Evolutionary conservation across 2,329 filamentous ascomycete genomes (phyloP), one percentile per base, ranked within the genome.

Genomic region (Colletotrichum agaves): DNA sequence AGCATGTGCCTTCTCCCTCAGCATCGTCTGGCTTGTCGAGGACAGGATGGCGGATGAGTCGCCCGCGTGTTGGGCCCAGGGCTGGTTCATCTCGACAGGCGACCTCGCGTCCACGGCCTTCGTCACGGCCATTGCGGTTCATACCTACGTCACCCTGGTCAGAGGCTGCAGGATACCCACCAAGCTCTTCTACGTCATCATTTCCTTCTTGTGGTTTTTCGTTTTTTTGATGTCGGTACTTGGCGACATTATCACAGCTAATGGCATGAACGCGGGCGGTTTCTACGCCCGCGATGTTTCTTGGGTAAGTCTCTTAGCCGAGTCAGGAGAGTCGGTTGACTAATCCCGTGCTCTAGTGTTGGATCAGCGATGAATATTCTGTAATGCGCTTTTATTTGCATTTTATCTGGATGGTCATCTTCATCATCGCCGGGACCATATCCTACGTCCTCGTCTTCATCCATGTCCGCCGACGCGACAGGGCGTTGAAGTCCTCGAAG

Each of bases 371-470:
- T 67, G 66, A 57, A 21, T 8, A 27, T 27, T 27, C 5, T 7
- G 80, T 83, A 52, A 79, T 88, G 35, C 86, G 88, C 50, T 79
- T 91, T 1, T 83, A 83, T 75, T 81, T 87, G 1, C 88, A 91
- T 72, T 91, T 90, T 72, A 76, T 90, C 58, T 91, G 87, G 83
- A 88, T 90, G 63, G 89, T 82, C 65, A 71, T 81, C n/a, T 72
- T 76, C 8, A 74, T 82, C 4, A 69, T 74, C 21, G 15, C 78
- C 7, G 80, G 79, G 0, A 75, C 75, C 53, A 46, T 75, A 3
- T 69, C 81, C 2, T 83, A 82, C 71, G 73, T 72, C 0, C 72
- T 78, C 27, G 77, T 81, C 37, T 80, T 79, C 71, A 49, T 79
- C 17, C 76, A 71, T 33, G 73, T 82, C 2, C 75, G 55, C 23